These are phyloP conservation scores for Neurospora sp. DNA, from an alignment of 495 filamentous ascomycete genomes.

Conservation along the genomic window DNA sequence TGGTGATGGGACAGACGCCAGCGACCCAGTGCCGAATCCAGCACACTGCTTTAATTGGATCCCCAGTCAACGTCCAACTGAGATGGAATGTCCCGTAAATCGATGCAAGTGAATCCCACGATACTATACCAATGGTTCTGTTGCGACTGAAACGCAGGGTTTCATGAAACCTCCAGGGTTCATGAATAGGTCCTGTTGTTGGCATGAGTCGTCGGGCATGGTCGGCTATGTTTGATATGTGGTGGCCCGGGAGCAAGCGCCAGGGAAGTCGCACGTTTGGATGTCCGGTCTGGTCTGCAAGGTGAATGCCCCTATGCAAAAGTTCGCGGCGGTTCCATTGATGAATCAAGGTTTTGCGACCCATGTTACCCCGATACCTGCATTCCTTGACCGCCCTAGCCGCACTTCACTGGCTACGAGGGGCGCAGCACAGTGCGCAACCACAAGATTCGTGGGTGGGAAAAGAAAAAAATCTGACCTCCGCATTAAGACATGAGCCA, in stretches of 20 bases:
- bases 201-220: neutral
- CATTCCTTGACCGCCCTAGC: neutral
- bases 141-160: neutral
- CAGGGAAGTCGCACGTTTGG: neutral
- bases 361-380: neutral
- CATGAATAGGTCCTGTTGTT: neutral
- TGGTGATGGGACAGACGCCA: neutral
- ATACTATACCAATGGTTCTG: neutral
- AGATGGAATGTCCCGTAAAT: neutral
- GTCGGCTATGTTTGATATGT: neutral
- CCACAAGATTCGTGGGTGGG: neutral
- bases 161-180: neutral
- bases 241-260: neutral
- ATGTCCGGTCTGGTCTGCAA: neutral
- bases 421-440: neutral
- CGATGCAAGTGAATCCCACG: neutral
- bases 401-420: neutral
- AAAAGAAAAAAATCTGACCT: constrained; percentile 25
- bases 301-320: neutral
- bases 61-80: neutral
- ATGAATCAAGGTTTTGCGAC: neutral
- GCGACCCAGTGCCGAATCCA: neutral
- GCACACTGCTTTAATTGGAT: neutral
- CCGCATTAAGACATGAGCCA: constrained; percentile 11
- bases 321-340: neutral